Evolutionary conservation across 495 filamentous ascomycete species (phyloP).

Genomic region (Penicillium argentinense): DNA sequence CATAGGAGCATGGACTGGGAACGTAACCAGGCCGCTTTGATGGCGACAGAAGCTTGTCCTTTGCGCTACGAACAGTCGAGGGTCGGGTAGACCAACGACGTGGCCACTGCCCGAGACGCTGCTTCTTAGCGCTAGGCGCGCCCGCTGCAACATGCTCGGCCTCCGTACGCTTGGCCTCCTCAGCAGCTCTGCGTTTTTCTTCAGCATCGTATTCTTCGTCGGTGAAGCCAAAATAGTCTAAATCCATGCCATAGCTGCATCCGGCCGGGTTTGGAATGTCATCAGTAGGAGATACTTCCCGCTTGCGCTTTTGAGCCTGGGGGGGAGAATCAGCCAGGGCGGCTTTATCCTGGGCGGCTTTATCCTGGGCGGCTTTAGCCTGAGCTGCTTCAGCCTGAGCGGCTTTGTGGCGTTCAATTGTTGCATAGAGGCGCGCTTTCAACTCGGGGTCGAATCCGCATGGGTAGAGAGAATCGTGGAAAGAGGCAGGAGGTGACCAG

Average conservation of each 20-base stretch:
- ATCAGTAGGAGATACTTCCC: constrained; percentile 36
- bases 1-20: constrained; percentile 6
- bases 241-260: constrained; percentile 45
- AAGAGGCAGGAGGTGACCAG: neutral
- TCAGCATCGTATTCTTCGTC: constrained; percentile 30
- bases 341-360: no score
- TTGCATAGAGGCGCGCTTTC: constrained; percentile 4
- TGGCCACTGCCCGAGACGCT: neutral
- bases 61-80: no score
- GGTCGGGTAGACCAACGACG: no score
- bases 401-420: neutral
- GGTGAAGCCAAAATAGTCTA: constrained; percentile 44
- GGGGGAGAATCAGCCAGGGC: no score
- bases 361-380: no score
- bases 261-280: constrained; percentile 46
- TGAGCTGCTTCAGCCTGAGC: no score
- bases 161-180: neutral
- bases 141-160: neutral
- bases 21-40: constrained; percentile 3
- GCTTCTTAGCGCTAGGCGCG: neutral
- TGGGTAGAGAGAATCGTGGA: constrained; percentile 1
- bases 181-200: constrained; percentile 4
- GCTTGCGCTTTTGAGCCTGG: constrained; percentile 32
- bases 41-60: constrained; percentile 5
- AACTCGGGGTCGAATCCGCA: constrained; percentile 5